A percentile compares a stretch with the other conserved stretches of the same genome.
These are phyloP conservation scores for Vitis hybrid DNA, from an alignment of 177 flowering plant genomes.

Conservation along the genomic window DNA sequence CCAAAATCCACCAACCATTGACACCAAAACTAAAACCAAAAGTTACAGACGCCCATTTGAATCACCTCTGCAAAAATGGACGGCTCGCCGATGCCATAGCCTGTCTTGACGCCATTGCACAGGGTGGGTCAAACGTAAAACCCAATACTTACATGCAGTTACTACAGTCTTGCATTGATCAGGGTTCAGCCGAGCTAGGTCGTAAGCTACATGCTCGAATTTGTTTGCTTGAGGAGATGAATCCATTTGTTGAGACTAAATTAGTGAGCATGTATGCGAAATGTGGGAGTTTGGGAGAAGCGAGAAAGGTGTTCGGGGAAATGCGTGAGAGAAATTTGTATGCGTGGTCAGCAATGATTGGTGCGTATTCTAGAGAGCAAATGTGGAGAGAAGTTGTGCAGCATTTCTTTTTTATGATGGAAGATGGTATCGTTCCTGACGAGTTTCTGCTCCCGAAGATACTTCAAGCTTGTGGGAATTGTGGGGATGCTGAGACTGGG, in stretches of 20 bases:
- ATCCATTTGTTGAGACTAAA: constrained; percentile 63
- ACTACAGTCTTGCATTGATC: constrained; percentile 62
- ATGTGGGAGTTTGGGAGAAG: constrained; percentile 70
- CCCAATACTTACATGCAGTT: constrained; percentile 49
- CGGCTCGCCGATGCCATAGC: constrained; percentile 56
- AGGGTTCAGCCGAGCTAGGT: constrained; percentile 48
- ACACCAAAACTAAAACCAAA: constrained; percentile 2
- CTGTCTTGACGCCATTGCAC: constrained; percentile 47
- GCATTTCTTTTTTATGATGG: constrained; percentile 60
- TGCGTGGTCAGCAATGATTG: constrained; percentile 85
- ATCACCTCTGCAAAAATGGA: constrained; percentile 52
- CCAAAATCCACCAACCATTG: constrained; percentile 15
- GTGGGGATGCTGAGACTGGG: constrained; percentile 49
- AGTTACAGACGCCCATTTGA: constrained; percentile 40
- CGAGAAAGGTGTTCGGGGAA: constrained; percentile 60
- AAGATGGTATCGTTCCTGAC: constrained; percentile 55
- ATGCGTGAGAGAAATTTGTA: constrained; percentile 68
- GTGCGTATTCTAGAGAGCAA: constrained; percentile 63
- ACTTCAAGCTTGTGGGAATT: constrained; percentile 71
- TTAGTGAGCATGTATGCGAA: constrained; percentile 78
- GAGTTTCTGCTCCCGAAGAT: constrained; percentile 65
- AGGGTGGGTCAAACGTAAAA: constrained; percentile 41
- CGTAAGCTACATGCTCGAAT: constrained; percentile 59
- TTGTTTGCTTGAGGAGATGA: constrained; percentile 24
- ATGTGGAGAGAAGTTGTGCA: constrained; percentile 63